Conservation (phyloP, 129 eudicot genomes). For the Smallanthus sonchifolius region DNA sequence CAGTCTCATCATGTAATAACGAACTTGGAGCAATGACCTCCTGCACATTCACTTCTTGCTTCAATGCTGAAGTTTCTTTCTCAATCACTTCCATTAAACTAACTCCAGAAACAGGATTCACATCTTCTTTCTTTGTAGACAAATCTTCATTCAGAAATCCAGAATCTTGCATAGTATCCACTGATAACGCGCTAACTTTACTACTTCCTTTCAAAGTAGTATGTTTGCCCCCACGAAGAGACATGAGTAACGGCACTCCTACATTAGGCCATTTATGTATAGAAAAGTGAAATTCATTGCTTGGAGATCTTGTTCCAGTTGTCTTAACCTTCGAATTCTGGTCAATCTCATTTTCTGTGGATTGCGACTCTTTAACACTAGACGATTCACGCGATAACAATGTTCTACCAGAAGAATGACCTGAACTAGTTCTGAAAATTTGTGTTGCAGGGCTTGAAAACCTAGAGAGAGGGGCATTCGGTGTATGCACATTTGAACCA, state of each 20-base stretch:
- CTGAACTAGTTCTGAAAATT: slow-evolving; percentile 12
- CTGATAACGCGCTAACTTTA: slow-evolving; percentile 30
- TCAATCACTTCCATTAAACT: slow-evolving; percentile 22
- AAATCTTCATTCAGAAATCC: slow-evolving; percentile 2
- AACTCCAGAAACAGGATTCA: slow-evolving; percentile 18
- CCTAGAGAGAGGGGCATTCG: slow-evolving; percentile 40
- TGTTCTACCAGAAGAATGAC: slow-evolving; percentile 30
- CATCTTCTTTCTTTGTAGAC: slow-evolving; percentile 22
- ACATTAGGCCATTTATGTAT: slow-evolving; percentile 80
- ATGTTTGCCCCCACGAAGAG: slow-evolving; percentile 37
- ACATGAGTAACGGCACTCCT: slow-evolving; percentile 57
- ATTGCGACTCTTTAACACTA: slow-evolving; percentile 23
- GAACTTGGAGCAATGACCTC: slow-evolving; percentile 35
- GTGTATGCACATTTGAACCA: slow-evolving; percentile 38
- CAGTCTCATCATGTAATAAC: slow-evolving; percentile 26
- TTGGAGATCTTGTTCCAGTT: slow-evolving; percentile 28
- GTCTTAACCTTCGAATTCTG: slow-evolving; percentile 24
- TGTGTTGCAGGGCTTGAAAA: slow-evolving; percentile 38
- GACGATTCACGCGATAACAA: slow-evolving; percentile 45
- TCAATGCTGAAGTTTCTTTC: slow-evolving; percentile 25
- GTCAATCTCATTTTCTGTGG: slow-evolving; percentile 25
- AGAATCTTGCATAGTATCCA: slow-evolving; percentile 23
- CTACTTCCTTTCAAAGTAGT: slow-evolving; percentile 37
- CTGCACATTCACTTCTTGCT: slow-evolving; percentile 14
- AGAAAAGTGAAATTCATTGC: slow-evolving; percentile 72